Evolutionary conservation across 192 early-diverging fungal genomes (phyloP), one percentile per base, ranked within the genome.

Genomic region (Podila clonocystis): DNA sequence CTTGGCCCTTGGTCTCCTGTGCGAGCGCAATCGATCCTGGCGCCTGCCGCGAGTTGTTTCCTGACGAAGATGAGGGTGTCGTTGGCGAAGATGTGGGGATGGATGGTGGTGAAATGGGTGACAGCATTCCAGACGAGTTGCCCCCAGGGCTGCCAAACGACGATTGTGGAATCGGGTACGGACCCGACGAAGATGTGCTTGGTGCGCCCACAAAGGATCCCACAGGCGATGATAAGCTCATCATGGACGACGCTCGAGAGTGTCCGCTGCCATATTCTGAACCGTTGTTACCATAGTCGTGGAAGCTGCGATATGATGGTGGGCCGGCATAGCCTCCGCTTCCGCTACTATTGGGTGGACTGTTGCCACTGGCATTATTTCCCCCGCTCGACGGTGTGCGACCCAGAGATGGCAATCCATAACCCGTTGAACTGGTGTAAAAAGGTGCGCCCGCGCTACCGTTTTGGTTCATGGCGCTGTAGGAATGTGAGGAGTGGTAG

Each of bases 171-270:
- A 79, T 67, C 3, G 75, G 55, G 50, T 79, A 79, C 9, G 75
- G 60, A 17, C 57, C 50, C 22, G 75, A 72, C 2, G 69, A 59
- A 20, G 70, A 68, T 15, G 75, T 62, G 4, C 34, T 36, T 36
- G 67, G 36, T 19, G 75, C 59, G 12, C 61, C 49, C 64, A 79
- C 63, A 59, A 79, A 79, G 17, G 75, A 75, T 30, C 75, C 70
- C 15, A 45, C 69, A 6, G 75, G 70, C 2, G 75, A 66, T 5
- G 75, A 71, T 8, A 79, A 7, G 22, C 70, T 59, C 75, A 79
- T 79, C 75, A 79, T 68, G 12, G 75, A 79, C 1, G 75, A 72
- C 11, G 75, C 49, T n/a, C 75, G 68, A 4, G 75, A 68, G 62
- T 79, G 75, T 11, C 74, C 63, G 9, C 49, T 28, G 59, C 68